A percentile compares a stretch with the other conserved stretches of the same genome.
Evolutionary conservation across 192 early-diverging fungal species (phyloP).

Genomic region (Entrophospora sp.): DNA sequence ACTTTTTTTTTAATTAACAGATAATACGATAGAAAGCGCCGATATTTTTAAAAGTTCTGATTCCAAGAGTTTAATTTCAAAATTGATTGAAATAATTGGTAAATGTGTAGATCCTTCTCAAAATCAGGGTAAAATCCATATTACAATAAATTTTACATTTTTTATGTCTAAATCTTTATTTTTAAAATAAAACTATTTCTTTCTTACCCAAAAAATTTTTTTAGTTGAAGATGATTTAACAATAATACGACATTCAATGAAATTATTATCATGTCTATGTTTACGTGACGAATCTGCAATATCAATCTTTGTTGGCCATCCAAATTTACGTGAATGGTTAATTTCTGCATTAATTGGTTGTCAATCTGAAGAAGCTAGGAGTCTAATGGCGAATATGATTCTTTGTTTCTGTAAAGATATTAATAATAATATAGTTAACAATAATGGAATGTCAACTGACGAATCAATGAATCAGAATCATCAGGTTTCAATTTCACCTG

Average conservation of each 20-base stretch:
- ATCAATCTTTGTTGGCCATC: constrained; percentile 10
- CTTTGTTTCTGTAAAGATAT: constrained; percentile 16
- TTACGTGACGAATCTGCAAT: constrained; percentile 15
- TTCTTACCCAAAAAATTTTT: not conserved
- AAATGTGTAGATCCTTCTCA: constrained; percentile 12
- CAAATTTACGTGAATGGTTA: constrained; percentile 17
- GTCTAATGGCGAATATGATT: constrained; percentile 1
- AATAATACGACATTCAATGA: constrained; percentile 17
- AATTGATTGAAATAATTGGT: constrained; percentile 12
- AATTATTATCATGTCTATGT: constrained; percentile 16
- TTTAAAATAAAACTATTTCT: not conserved
- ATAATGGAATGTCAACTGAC: no score
- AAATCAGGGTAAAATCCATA: constrained; percentile 6
- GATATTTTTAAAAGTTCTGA: constrained; percentile 1
- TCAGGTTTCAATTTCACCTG: not conserved
- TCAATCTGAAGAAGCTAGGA: constrained; percentile 17
- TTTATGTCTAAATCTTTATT: not conserved
- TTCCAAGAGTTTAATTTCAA: not conserved
- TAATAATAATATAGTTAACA: not conserved
- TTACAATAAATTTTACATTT: no score
- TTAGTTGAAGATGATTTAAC: constrained; percentile 19
- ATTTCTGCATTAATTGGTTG: constrained; percentile 11
- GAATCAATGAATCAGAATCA: no score
- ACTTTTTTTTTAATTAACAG: not conserved
- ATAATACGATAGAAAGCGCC: not conserved